phyloP scores from a whole-genome alignment of 1,284 basidiomycete genomes.

The Sanghuangporus weigelae region DNA sequence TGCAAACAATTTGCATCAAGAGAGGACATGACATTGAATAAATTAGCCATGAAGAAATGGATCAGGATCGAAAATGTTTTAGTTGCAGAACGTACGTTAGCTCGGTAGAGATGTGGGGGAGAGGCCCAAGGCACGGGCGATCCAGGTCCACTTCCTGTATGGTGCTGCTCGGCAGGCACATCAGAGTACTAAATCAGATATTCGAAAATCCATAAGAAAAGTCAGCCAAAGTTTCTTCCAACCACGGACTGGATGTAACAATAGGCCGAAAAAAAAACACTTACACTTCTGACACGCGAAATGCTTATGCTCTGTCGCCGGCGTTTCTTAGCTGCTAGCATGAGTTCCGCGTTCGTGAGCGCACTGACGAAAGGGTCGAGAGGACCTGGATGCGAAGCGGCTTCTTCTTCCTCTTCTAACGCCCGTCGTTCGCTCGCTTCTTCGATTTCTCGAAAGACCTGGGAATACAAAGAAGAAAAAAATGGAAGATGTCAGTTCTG shows the following conservation, averaged over 20 bases:
- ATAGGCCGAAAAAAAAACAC: neutral
- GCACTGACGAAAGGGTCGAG: conserved; percentile 1
- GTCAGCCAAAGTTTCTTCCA: too few species aligned
- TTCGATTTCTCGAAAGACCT: conserved; percentile 17
- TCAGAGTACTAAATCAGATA: conserved; percentile 2
- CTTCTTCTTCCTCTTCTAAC: conserved; percentile 10
- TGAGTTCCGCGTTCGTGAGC: neutral
- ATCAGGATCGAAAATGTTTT: neutral
- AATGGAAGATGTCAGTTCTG: neutral
- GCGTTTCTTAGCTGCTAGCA: neutral
- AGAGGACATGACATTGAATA: neutral
- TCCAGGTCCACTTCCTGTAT: neutral
- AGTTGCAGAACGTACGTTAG: neutral
- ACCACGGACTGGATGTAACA: neutral
- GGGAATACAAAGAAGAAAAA: neutral
- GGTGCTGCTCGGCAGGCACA: neutral
- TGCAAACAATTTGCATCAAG: neutral
- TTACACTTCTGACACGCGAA: conserved; percentile 13
- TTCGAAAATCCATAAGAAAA: neutral
- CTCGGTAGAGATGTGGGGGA: neutral
- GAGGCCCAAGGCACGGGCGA: conserved; percentile 13
- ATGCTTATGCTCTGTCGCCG: conserved; percentile 12
- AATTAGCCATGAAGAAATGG: neutral
- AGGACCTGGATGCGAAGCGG: conserved; percentile 1
- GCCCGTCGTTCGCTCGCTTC: conserved; percentile 15